Evolutionary conservation across 805 yeast genomes (phyloP).

Genomic region (Hagleromyces aurorensis): DNA sequence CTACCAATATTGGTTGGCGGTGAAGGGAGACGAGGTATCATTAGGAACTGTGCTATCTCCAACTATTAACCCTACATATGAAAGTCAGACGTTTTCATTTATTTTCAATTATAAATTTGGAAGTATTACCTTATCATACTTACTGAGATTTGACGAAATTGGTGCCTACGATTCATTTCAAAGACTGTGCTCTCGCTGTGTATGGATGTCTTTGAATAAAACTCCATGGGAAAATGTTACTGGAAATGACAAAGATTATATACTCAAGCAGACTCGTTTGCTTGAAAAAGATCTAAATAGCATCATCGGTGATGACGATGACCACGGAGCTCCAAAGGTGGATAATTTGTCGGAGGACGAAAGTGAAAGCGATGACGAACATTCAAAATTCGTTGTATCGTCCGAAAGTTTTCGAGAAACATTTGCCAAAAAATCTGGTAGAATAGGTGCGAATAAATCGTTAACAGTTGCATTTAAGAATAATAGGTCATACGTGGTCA

Average conservation of each 20-base stretch:
- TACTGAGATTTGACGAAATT: conserved; percentile 44
- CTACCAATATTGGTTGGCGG: conserved; percentile 48
- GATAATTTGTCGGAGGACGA: conserved; percentile 33
- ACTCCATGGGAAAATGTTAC: conserved; percentile 39
- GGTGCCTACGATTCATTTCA: conserved; percentile 45
- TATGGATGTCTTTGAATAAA: conserved; percentile 56
- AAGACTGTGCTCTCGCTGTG: conserved; percentile 38
- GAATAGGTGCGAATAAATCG: conserved; percentile 41
- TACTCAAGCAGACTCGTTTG: conserved; percentile 45
- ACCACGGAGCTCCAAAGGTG: conserved; percentile 28
- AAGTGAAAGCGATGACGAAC: conserved; percentile 33
- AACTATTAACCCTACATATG: conserved; percentile 59
- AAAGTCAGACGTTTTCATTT: conserved; percentile 43
- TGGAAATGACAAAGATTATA: conserved; percentile 44
- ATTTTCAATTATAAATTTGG: conserved; percentile 51
- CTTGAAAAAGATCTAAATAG: conserved; percentile 33
- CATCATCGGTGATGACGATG: conserved; percentile 23
- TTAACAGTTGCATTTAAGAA: conserved; percentile 64
- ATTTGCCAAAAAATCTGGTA: conserved; percentile 7
- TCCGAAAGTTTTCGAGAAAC: conserved; percentile 16
- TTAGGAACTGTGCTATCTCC: conserved; percentile 39
- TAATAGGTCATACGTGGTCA: conserved; percentile 68
- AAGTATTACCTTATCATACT: conserved; percentile 47
- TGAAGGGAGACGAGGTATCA: conserved; percentile 27
- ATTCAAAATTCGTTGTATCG: conserved; percentile 16